Conservation (phyloP, 2,329 filamentous ascomycete genomes). For the Fusarium papillatum region DNA sequence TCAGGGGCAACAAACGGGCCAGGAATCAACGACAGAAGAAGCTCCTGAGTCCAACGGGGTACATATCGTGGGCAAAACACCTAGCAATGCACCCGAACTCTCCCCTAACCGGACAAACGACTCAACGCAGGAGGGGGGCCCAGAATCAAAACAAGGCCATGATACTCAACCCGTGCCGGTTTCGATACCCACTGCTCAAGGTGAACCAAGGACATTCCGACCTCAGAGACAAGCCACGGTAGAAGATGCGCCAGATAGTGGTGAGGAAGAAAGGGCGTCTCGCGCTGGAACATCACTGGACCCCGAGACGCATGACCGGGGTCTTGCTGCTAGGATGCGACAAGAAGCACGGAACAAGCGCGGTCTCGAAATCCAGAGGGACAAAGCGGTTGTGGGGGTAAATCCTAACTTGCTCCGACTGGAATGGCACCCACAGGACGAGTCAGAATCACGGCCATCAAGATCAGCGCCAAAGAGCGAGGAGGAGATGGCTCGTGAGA, state of each 20-base stretch:
- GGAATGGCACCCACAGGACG: not conserved
- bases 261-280: not conserved
- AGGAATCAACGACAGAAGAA: not conserved
- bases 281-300: not conserved
- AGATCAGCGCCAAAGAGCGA: not conserved
- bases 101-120: not conserved
- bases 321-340: not conserved
- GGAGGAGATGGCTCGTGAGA: not conserved
- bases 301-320: not conserved
- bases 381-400: not conserved
- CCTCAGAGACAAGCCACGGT: not conserved
- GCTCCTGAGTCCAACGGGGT: not conserved
- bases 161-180: not conserved
- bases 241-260: not conserved
- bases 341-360: not conserved
- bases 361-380: not conserved
- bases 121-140: not conserved
- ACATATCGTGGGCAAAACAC: not conserved
- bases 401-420: not conserved
- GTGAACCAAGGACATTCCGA: not conserved
- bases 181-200: not conserved
- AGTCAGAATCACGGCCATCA: not conserved
- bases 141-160: not conserved
- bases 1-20: not conserved
- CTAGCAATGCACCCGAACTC: not conserved